Conservation (phyloP, 1,284 basidiomycete genomes). For the Rhodotorula mucilaginosa region DNA sequence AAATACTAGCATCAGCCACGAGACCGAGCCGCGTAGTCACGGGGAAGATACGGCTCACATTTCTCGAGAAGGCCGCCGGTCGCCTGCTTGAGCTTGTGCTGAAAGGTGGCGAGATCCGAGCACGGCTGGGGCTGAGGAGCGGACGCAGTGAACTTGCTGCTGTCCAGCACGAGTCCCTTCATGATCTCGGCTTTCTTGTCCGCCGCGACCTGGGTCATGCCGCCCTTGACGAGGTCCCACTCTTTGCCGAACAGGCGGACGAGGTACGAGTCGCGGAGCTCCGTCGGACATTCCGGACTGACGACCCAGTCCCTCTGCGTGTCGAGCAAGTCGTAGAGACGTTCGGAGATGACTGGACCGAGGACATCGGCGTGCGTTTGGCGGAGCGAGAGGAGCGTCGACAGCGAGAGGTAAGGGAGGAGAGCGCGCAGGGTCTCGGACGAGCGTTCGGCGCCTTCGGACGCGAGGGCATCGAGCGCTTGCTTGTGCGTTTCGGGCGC, state of each 20-base stretch:
- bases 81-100: neutral
- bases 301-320: constrained; percentile 14
- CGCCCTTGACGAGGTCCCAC: neutral
- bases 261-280: constrained; percentile 14
- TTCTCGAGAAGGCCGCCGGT: neutral
- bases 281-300: neutral
- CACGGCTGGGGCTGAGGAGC: neutral
- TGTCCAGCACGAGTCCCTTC: neutral
- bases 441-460: neutral
- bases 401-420: constrained; percentile 12
- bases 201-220: neutral
- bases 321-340: constrained; percentile 7
- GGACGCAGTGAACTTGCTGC: neutral
- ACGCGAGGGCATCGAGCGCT: neutral
- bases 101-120: neutral
- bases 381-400: constrained; percentile 14
- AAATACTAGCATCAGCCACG: neutral
- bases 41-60: neutral
- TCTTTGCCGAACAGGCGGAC: constrained; percentile 5
- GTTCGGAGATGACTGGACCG: neutral
- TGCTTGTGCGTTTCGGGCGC: neutral
- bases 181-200: neutral
- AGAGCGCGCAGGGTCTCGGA: constrained; percentile 3
- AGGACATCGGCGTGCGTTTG: neutral
- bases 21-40: neutral